These are phyloP conservation scores for Dactylellina drechsleri DNA, from an alignment of 2,329 filamentous ascomycete species.

Conservation along the genomic window DNA sequence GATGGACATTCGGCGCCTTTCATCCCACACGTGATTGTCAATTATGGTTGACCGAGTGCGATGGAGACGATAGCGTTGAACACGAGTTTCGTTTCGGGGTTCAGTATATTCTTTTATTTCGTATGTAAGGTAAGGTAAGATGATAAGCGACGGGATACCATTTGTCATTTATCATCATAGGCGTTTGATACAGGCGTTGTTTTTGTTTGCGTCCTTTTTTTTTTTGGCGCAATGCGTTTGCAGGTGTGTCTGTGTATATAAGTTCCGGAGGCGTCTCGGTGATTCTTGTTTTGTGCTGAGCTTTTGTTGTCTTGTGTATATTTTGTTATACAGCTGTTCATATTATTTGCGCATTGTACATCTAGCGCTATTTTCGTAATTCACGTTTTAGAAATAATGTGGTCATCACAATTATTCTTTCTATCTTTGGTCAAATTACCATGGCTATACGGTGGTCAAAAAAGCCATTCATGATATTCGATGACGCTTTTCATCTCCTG, in stretches of 20 bases:
- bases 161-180: conserved; percentile 1
- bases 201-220: not conserved
- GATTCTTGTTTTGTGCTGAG: not conserved
- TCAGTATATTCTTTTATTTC: not conserved
- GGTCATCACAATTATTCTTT: not conserved
- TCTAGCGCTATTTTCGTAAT: not conserved
- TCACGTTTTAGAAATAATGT: not conserved
- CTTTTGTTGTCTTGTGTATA: conserved; percentile 2
- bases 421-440: no score
- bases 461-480: no score
- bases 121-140: not conserved
- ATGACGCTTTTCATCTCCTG: no score
- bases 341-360: not conserved
- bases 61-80: not conserved
- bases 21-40: not conserved
- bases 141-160: conserved; percentile 6
- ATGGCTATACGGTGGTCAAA: no score
- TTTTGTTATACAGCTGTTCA: not conserved
- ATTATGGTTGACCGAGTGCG: not conserved
- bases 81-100: conserved; percentile 16
- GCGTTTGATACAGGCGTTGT: conserved; percentile 10
- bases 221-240: conserved; percentile 8
- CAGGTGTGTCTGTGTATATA: conserved; percentile 10
- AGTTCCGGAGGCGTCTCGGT: not conserved
- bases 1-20: not conserved